These are phyloP conservation scores for Trichoderma atrobrunneum DNA, from an alignment of 2,329 filamentous ascomycete genomes.

Conservation along the genomic window DNA sequence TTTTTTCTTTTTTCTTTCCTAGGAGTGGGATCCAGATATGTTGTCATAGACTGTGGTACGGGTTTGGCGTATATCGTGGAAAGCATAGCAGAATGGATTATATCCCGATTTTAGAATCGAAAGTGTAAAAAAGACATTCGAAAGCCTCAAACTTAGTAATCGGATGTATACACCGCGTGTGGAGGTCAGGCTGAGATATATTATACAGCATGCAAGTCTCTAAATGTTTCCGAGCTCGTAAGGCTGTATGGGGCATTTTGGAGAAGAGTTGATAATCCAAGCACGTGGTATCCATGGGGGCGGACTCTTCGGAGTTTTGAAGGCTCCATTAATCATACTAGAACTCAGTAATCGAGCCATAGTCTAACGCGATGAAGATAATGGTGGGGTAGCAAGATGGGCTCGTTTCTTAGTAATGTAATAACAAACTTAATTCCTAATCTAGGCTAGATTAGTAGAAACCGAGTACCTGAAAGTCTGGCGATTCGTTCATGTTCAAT, in stretches of 20 bases:
- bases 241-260: background rate
- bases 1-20: background rate
- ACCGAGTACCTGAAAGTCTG: too few relatives aligned
- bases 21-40: background rate
- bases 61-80: background rate
- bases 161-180: background rate
- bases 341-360: background rate
- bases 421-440: background rate
- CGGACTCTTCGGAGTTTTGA: background rate
- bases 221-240: background rate
- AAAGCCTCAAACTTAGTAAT: background rate
- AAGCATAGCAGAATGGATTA: background rate
- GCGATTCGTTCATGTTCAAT: too few relatives aligned
- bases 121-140: background rate
- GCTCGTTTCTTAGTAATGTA: background rate
- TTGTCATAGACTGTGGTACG: background rate
- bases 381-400: background rate
- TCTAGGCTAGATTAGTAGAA: background rate
- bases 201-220: background rate
- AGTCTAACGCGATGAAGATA: background rate
- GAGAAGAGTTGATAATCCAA: background rate
- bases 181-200: background rate
- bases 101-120: background rate
- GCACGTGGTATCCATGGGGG: background rate
- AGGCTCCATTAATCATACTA: background rate